phyloP scores from a whole-genome alignment of 1,284 basidiomycete species.

The Trichosporon sp. region DNA sequence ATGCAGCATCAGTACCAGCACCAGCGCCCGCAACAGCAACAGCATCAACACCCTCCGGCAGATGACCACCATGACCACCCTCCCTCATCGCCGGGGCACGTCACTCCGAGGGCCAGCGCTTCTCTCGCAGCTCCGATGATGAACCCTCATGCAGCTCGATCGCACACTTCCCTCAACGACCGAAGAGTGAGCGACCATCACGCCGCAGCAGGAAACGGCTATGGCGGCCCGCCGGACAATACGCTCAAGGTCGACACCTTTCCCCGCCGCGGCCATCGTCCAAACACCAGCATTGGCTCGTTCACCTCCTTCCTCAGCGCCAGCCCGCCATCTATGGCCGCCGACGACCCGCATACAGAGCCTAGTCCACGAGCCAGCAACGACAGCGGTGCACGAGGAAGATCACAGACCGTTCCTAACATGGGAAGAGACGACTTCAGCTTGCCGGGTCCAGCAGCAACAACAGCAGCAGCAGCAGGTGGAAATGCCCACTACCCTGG shows the following conservation, averaged over 20 bases:
- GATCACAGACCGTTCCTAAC: background rate
- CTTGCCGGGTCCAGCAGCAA: background rate
- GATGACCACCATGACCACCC: background rate
- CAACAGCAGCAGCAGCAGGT: too few species aligned
- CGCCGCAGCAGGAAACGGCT: background rate
- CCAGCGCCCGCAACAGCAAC: too few species aligned
- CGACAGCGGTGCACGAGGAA: background rate
- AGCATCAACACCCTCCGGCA: too few species aligned
- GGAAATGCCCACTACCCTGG: constrained; percentile 24
- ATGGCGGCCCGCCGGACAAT: background rate
- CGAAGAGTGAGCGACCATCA: background rate
- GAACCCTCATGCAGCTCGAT: background rate
- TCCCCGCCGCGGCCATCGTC: background rate
- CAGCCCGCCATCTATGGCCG: background rate
- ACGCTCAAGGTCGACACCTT: background rate
- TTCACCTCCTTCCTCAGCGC: background rate
- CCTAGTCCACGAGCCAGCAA: background rate
- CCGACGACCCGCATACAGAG: background rate
- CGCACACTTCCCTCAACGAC: background rate
- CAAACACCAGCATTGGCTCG: background rate
- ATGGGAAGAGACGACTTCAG: background rate
- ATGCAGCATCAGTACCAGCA: too few species aligned
- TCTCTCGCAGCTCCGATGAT: background rate
- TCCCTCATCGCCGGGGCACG: background rate
- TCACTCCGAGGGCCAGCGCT: background rate